Conservation (phyloP, 1,284 basidiomycete species). For the Melampsora americana region DNA sequence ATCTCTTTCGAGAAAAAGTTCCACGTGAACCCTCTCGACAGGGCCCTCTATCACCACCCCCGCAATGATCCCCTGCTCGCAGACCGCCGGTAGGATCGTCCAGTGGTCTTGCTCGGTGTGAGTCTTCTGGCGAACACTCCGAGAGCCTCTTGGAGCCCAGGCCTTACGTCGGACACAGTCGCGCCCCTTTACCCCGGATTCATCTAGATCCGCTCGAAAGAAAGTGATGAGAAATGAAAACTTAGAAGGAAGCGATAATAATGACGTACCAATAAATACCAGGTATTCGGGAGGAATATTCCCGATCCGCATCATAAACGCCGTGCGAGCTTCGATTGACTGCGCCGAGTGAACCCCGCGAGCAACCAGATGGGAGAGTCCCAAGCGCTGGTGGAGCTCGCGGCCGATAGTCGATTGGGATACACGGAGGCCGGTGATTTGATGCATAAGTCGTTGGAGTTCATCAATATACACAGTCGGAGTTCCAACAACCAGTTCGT, state of each 20-base stretch:
- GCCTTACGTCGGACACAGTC: background rate
- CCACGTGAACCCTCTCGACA: background rate
- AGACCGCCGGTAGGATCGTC: no score
- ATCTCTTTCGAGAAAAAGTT: conserved; percentile 3
- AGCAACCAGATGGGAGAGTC: no score
- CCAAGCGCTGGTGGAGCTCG: no score
- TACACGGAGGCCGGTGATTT: no score
- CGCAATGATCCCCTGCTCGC: background rate
- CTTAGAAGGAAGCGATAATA: background rate
- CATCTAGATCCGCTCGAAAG: background rate
- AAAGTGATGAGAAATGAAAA: background rate
- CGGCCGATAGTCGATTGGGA: no score
- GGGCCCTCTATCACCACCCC: background rate
- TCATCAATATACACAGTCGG: conserved; percentile 7
- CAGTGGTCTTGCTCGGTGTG: background rate
- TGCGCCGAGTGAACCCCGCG: no score
- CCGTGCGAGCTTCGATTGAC: no score
- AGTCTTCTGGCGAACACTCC: background rate
- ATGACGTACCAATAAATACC: conserved; percentile 6
- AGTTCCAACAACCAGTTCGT: background rate
- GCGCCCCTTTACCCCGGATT: background rate
- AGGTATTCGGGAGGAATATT: background rate
- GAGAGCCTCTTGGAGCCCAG: background rate
- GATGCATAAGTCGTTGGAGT: background rate
- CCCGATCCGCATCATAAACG: background rate